phyloP scores from a whole-genome alignment of 2,329 filamentous ascomycete genomes.

The Aspergillus sp. region DNA sequence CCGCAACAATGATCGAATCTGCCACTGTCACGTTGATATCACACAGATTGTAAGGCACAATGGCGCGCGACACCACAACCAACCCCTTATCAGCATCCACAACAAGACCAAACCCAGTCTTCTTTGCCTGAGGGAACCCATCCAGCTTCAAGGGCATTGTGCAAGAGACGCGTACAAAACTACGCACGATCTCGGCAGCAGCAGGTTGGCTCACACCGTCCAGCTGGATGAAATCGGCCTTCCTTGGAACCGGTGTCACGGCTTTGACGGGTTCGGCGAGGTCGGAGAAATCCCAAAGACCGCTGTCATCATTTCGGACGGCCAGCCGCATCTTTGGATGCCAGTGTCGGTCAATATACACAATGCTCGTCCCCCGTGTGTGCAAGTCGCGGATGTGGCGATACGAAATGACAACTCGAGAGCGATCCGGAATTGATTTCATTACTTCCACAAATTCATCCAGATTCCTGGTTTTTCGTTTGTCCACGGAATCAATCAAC shows the following conservation, averaged over 20 bases:
- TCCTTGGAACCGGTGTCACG: slow-evolving; percentile 67
- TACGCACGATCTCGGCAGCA: slow-evolving; percentile 89
- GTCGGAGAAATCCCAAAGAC: slow-evolving; percentile 92
- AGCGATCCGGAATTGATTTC: slow-evolving; percentile 75
- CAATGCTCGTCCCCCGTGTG: slow-evolving; percentile 87
- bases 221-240: slow-evolving; percentile 88
- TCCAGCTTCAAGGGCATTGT: slow-evolving; percentile 95
- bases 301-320: slow-evolving; percentile 82
- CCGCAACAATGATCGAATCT: slow-evolving; percentile 91
- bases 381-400: slow-evolving; percentile 94
- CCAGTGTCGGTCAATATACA: slow-evolving; percentile 95
- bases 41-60: slow-evolving; percentile 94
- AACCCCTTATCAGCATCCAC: slow-evolving; percentile 95
- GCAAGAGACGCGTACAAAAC: slow-evolving; percentile 90
- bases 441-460: slow-evolving; percentile 89
- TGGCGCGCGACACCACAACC: slow-evolving; percentile 88
- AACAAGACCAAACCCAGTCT: slow-evolving; percentile 95
- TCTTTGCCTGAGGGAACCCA: slow-evolving; percentile 92
- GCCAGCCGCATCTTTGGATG: slow-evolving; percentile 91
- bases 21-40: slow-evolving; percentile 96
- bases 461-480: slow-evolving; percentile 85
- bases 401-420: slow-evolving; percentile 90
- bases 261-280: slow-evolving; percentile 78
- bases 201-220: slow-evolving; percentile 84
- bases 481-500: slow-evolving; percentile 89